These are phyloP conservation scores for Sarcomyxa edulis DNA, from an alignment of 768 basidiomycete species.

Conservation along the genomic window DNA sequence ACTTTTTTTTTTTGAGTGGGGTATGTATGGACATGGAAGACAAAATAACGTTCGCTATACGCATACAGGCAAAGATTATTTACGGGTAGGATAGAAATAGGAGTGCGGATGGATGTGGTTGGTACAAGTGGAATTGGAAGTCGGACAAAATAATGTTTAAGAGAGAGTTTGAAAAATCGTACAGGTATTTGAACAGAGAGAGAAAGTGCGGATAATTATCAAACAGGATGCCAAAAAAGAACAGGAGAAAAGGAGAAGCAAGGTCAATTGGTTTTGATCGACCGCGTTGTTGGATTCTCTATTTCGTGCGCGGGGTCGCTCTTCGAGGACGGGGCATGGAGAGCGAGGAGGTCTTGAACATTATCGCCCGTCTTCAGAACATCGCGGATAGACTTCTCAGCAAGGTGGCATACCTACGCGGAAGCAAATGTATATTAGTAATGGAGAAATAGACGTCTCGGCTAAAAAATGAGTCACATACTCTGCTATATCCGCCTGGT, in stretches of 20 bases:
- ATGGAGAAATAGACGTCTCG: background rate
- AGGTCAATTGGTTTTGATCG: constrained; percentile 40
- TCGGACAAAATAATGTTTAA: no score
- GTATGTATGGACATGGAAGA: background rate
- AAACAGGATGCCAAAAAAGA: background rate
- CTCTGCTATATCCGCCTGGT: constrained; percentile 45
- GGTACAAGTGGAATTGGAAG: constrained; percentile 10
- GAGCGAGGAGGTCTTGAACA: constrained; percentile 52
- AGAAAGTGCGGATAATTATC: no score
- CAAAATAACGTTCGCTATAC: constrained; percentile 1
- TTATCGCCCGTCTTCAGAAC: constrained; percentile 72
- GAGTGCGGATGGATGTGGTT: background rate
- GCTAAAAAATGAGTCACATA: constrained; percentile 16
- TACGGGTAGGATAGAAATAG: background rate
- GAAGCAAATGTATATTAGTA: background rate
- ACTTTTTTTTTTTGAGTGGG: no score
- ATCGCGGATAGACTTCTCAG: constrained; percentile 48
- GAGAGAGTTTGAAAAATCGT: no score
- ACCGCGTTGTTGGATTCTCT: constrained; percentile 26
- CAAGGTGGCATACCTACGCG: constrained; percentile 2
- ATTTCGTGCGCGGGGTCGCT: constrained; percentile 24
- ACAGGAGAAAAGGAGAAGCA: constrained; percentile 9
- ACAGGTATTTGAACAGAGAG: no score
- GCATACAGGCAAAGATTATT: constrained; percentile 6
- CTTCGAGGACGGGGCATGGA: constrained; percentile 46